These are phyloP conservation scores for Hypoxylon sp. DNA, from an alignment of 2,329 filamentous ascomycete genomes.

Conservation along the genomic window DNA sequence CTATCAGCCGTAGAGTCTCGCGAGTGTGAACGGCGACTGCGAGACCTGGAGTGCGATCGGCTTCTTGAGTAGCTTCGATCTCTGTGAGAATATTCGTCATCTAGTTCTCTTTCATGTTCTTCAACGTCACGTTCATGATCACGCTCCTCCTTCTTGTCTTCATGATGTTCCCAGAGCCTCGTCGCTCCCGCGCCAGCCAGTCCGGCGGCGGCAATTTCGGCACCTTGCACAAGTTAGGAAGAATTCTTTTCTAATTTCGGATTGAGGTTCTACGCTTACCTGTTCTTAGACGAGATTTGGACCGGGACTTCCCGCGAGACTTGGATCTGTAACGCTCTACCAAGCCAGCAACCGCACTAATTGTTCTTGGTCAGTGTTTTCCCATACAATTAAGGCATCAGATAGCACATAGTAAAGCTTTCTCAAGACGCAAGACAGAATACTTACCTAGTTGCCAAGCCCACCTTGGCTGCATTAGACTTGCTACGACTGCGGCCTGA, in stretches of 20 bases:
- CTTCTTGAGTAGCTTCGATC: slow-evolving; percentile 59
- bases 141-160: slow-evolving; percentile 67
- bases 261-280: slow-evolving; percentile 45
- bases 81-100: slow-evolving; percentile 46
- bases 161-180: slow-evolving; percentile 67
- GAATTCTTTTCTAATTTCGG: neutral
- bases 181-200: slow-evolving; percentile 67
- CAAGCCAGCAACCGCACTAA: slow-evolving; percentile 62
- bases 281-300: slow-evolving; percentile 52
- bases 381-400: neutral
- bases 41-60: slow-evolving; percentile 47
- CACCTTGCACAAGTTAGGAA: slow-evolving; percentile 45
- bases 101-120: slow-evolving; percentile 47
- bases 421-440: neutral
- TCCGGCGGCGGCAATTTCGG: slow-evolving; percentile 67
- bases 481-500: slow-evolving; percentile 52
- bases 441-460: slow-evolving; percentile 58
- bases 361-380: slow-evolving; percentile 21
- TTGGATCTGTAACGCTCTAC: slow-evolving; percentile 66
- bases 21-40: slow-evolving; percentile 54
- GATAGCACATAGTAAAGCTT: neutral
- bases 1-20: slow-evolving; percentile 64
- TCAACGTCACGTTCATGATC: slow-evolving; percentile 51
- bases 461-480: slow-evolving; percentile 61
- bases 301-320: slow-evolving; percentile 51